Base-by-base conservation (phyloP, 2,329 filamentous ascomycete species). In the Aspergillus latus region DNA sequence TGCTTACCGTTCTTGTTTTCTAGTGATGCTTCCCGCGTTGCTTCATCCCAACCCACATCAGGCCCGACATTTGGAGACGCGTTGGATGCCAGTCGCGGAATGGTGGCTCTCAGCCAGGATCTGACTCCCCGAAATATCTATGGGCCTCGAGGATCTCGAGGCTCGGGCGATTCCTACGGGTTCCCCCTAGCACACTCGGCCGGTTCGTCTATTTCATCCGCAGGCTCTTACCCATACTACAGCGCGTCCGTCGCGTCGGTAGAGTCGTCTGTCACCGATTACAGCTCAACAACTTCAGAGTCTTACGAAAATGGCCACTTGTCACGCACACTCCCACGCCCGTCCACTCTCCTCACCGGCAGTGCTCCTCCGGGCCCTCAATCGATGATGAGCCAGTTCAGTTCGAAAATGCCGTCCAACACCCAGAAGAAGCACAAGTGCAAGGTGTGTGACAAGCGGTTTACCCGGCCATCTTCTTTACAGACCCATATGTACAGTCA, bases 401-500 rank as follows among this genome's bases (percentile, higher is more conserved):
- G 90, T 76, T 97, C 93, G 61, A 97, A 97, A 77, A 88, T 97
- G 51, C 92, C 92, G 0, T 92, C 90, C 15, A 96, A 91, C 77
- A 94, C 93, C 8, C 92, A 97, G 72, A 97, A 97, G 86, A 97
- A 97, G 82, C 94, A 97, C 80, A 97, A 97, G 81, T 97, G 93
- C 84, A 97, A 96, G 78, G 90, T 97, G 58, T 97, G 93, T 80
- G 93, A 97, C 76, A 97, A 97, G 83, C 87, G 93, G 43, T 97
- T 97, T 74, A 97, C 93, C 2, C 85, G 93, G 53, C 93, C 93
- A 1, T 96, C 92, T 71, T 97, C 93, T 11, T 76, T 97, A 39
- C 93, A 97, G 72, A 97, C 93, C 32, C 93, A 97, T 72, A 97
- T 97, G 89, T 97, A 97, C 78, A 96, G 92, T 76, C 93, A 97